phyloP scores from a whole-genome alignment of 257 asterid species.

The Capsicum rhomboideum region DNA sequence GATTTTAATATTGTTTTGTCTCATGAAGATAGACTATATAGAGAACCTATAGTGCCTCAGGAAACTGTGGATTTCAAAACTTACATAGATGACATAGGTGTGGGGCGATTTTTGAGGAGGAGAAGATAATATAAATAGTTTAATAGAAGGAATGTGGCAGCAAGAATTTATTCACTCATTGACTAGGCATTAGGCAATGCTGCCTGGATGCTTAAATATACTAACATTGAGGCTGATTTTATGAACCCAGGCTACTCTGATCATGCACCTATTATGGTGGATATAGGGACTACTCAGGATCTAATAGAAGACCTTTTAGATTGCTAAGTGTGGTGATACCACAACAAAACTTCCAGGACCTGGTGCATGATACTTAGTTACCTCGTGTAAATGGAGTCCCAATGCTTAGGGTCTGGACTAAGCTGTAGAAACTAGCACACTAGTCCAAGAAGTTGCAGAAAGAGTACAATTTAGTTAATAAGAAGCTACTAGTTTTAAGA shows the following conservation, averaged over 20 bases:
- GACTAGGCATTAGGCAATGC: background rate
- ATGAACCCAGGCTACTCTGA: background rate
- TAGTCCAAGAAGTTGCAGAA: background rate
- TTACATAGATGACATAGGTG: too few relatives aligned
- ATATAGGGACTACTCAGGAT: too few relatives aligned
- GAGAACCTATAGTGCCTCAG: background rate
- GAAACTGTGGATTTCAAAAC: too few relatives aligned
- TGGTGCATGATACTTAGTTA: too few relatives aligned
- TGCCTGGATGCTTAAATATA: background rate
- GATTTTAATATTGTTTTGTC: too few relatives aligned
- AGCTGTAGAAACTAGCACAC: background rate
- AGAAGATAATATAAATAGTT: background rate
- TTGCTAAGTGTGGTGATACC: background rate
- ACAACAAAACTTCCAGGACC: background rate
- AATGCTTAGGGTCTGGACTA: background rate
- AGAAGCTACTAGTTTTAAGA: rapidly evolving
- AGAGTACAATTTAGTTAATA: background rate
- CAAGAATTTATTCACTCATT: background rate
- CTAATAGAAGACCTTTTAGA: background rate
- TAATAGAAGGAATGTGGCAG: background rate
- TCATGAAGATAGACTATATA: background rate
- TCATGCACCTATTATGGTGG: background rate
- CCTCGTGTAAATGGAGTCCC: too few relatives aligned
- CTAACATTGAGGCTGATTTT: too few relatives aligned
- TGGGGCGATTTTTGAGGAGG: background rate